Conservation (phyloP, 768 basidiomycete genomes). For the Coprinopsis cinerea region DNA sequence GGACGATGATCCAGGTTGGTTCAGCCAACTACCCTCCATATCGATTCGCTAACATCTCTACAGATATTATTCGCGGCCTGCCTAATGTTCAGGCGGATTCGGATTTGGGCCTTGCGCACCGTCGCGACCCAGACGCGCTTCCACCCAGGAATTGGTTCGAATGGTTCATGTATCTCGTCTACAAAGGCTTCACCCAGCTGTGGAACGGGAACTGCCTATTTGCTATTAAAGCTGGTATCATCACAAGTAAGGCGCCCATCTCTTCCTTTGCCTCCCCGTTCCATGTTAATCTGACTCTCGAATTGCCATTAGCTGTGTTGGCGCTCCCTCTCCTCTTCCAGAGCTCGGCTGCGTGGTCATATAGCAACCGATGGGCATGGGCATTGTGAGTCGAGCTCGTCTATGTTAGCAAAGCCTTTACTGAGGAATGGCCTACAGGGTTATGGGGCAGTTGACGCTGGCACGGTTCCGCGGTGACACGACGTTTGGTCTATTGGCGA, state of each 20-base stretch:
- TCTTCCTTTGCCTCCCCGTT: neutral
- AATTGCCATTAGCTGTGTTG: constrained; percentile 31
- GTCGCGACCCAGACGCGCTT: constrained; percentile 69
- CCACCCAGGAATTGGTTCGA: constrained; percentile 62
- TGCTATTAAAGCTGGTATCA: constrained; percentile 62
- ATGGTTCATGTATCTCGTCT: constrained; percentile 38
- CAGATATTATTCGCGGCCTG: constrained; percentile 52
- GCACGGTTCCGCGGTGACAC: constrained; percentile 75
- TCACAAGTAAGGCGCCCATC: constrained; percentile 32
- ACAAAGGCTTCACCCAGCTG: constrained; percentile 33
- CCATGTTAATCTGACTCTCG: constrained; percentile 22
- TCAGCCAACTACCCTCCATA: no score
- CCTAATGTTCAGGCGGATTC: constrained; percentile 23
- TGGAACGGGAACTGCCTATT: constrained; percentile 59
- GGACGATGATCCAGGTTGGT: constrained; percentile 67
- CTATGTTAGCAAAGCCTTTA: neutral
- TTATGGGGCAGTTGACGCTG: constrained; percentile 72
- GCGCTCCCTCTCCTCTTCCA: constrained; percentile 55
- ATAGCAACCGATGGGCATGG: constrained; percentile 68
- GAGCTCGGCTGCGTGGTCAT: constrained; percentile 51
- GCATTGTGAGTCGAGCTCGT: constrained; percentile 45
- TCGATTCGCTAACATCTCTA: no score
- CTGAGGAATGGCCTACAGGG: constrained; percentile 27
- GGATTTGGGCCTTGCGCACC: constrained; percentile 51
- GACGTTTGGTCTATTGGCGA: constrained; percentile 53